A percentile compares a stretch with the other conserved stretches of the same genome.
Evolutionary conservation across 208 protist genomes (phyloP).

Genomic region (Vickermania spadyakhi): DNA sequence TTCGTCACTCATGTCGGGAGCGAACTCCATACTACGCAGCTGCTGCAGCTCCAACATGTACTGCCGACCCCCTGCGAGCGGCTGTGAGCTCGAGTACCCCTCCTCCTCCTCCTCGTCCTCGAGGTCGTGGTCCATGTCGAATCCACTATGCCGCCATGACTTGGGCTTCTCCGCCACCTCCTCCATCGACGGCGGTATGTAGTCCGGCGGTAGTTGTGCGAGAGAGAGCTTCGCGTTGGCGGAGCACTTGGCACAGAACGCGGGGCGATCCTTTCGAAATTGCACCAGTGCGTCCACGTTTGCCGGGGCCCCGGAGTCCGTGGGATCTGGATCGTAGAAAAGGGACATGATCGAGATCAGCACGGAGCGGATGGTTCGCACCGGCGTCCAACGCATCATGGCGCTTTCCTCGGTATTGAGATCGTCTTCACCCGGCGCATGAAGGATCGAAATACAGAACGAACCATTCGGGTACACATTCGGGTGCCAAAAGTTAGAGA

Average conservation of each 20-base stretch:
- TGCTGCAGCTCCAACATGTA: conserved; percentile 66
- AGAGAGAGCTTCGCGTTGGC: conserved; percentile 83
- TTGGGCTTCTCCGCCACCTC: conserved; percentile 17
- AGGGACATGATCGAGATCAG: conserved; percentile 93
- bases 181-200: conserved; percentile 26
- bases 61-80: conserved; percentile 9
- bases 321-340: conserved; percentile 90
- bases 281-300: conserved; percentile 92
- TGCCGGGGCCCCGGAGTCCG: conserved; percentile 88
- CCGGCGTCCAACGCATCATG: conserved; percentile 95
- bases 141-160: conserved; percentile 18
- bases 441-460: conserved; percentile 98
- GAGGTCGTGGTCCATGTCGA: conserved; percentile 13
- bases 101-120: conserved; percentile 43
- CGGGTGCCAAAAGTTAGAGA: conserved; percentile 97
- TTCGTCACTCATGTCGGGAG: conserved; percentile 36
- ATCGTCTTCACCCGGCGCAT: conserved; percentile 95
- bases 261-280: conserved; percentile 63
- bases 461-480: conserved; percentile 93
- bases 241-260: conserved; percentile 49
- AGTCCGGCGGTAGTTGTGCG: conserved; percentile 79
- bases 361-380: conserved; percentile 93
- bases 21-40: conserved; percentile 60
- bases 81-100: neutral
- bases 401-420: conserved; percentile 83